A percentile compares a stretch with the other conserved stretches of the same genome.
phyloP scores from a whole-genome alignment of 345 rosid genomes.

The Durio zibethinus region DNA sequence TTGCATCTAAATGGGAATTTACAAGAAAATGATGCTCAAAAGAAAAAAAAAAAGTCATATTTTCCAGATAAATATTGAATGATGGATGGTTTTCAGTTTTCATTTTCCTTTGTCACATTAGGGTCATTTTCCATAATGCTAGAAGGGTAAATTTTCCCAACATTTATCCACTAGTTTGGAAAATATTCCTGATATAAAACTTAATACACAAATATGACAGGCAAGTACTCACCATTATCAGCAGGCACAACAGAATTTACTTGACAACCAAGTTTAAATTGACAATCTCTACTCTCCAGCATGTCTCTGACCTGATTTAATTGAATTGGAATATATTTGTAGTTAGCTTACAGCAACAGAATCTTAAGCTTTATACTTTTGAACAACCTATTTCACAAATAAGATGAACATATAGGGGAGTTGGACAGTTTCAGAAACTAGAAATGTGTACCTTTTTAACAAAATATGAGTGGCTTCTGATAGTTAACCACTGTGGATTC shows the following conservation, averaged over 20 bases:
- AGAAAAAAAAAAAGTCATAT: not conserved
- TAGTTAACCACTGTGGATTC: slow-evolving; percentile 87
- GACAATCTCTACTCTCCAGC: not conserved
- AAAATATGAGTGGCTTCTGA: slow-evolving; percentile 57
- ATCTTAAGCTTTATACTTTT: not conserved
- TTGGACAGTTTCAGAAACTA: not conserved
- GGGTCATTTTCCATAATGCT: not conserved
- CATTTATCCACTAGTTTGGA: too few relatives aligned
- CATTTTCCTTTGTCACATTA: not conserved
- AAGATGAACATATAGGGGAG: not conserved
- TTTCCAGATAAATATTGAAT: not conserved
- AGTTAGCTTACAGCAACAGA: not conserved
- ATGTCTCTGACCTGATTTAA: not conserved
- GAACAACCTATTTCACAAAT: not conserved
- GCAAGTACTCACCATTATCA: slow-evolving; percentile 31
- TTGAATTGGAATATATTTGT: not conserved
- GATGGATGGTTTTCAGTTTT: not conserved
- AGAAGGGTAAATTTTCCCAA: not conserved
- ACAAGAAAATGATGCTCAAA: not conserved
- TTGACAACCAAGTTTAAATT: not conserved
- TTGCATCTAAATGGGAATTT: not conserved
- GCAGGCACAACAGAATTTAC: not conserved
- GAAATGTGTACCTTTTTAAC: slow-evolving; percentile 49
- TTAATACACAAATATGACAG: not conserved
- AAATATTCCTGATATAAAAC: not conserved